Base-by-base conservation (phyloP, 225 moss, liverwort and hornwort species). In the Physcomitrium patens region DNA sequence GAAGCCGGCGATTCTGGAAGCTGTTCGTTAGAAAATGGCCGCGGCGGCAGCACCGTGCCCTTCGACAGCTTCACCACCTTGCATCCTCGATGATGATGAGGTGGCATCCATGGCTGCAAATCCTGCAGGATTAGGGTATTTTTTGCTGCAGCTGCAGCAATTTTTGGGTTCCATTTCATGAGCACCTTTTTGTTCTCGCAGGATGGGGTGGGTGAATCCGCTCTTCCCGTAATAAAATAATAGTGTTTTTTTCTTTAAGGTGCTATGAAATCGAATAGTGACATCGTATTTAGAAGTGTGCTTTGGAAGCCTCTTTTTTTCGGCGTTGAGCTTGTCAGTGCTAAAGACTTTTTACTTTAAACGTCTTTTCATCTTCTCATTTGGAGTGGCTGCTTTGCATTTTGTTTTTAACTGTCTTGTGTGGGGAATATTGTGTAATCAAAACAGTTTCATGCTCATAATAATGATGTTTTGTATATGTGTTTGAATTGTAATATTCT, bases 51-150 rank as follows among this genome's bases (percentile, higher is more conserved):
- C 71, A 71, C 78, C 43, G 17, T 60, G 50, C 75, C 75, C 3
- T 71, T 64, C 52, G 81, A 67, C 63, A 75, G 63, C 68, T 71
- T 81, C 70, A n/a, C 78, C 51, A 76, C 84, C 26, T 63, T 81
- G 63, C 84, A 81, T 67, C 84, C 84, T 50, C 77, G 84, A 43
- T 84, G 65, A 43, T 84, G 65, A 84, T 24, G 12, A 59, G 27
- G 19, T 48, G 15, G 15, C 50, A 5, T 72, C 31, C 53, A 37
- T 53, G 12, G 28, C 19, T 37, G 12, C 7, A 52, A n/a, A 42
- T 43, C 20, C 20, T 37, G 7, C 20, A 7, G 15, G 13, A 7
- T 53, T 61, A 19, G 37, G 17, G 12, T 15, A 1, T 49, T 49
- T 49, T 47, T 15, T 49, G 49, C 49, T 49, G 49, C 49, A 12